Percentiles rank a stretch among this genome's conserved stretches.
phyloP scores from a whole-genome alignment of 768 basidiomycete genomes.

The Cubamyces sp. region DNA sequence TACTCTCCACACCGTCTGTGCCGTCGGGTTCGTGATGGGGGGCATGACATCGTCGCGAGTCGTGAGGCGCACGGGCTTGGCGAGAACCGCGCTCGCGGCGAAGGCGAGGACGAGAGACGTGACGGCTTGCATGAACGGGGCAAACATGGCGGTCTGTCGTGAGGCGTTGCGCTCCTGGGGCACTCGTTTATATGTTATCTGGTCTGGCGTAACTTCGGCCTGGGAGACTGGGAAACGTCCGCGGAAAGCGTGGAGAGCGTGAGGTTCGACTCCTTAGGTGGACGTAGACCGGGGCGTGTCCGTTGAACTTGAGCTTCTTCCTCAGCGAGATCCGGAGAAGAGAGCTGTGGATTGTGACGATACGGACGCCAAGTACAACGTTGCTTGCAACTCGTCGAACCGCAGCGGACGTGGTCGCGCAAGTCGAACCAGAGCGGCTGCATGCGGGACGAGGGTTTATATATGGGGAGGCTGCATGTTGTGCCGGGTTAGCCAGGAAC shows the following conservation, averaged over 20 bases:
- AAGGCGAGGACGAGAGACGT: constrained; percentile 12
- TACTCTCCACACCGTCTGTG: constrained; percentile 41
- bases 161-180: neutral
- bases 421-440: constrained; percentile 1
- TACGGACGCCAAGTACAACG: neutral
- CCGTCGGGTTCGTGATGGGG: constrained; percentile 44
- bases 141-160: constrained; percentile 11
- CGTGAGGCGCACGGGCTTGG: constrained; percentile 16
- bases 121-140: constrained; percentile 5
- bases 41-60: constrained; percentile 37
- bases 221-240: neutral
- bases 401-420: constrained; percentile 4
- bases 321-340: constrained; percentile 4
- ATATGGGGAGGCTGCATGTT: neutral
- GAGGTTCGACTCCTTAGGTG: constrained; percentile 1
- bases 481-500: neutral
- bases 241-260: constrained; percentile 7
- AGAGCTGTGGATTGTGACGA: neutral
- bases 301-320: neutral
- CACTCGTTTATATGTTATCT: neutral
- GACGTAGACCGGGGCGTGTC: constrained; percentile 13
- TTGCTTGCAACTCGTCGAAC: neutral
- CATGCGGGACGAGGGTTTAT: neutral
- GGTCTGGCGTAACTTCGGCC: neutral
- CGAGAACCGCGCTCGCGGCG: constrained; percentile 11